Percentiles rank a stretch among this genome's conserved stretches.
These are phyloP conservation scores for Chimonanthus praecox DNA, from an alignment of 164 flowering plant genomes.

Conservation along the genomic window DNA sequence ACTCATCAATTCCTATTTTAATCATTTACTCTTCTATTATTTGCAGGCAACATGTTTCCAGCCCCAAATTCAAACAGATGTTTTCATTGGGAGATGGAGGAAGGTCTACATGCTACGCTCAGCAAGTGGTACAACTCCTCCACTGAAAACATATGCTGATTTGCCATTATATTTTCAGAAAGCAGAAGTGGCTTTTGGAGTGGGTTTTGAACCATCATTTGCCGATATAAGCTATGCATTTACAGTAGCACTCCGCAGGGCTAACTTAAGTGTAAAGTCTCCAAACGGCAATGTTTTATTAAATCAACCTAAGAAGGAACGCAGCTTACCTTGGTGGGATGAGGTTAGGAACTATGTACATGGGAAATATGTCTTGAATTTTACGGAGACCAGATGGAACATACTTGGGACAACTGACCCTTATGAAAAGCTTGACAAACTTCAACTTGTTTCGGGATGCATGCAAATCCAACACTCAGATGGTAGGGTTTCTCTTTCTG, in stretches of 20 bases:
- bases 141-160: constrained; percentile 79
- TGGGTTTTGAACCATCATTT: constrained; percentile 89
- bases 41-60: constrained; percentile 93
- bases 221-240: constrained; percentile 96
- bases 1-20: background rate
- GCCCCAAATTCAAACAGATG: constrained; percentile 86
- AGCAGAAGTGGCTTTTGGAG: constrained; percentile 80
- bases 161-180: constrained; percentile 75
- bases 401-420: constrained; percentile 90
- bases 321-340: constrained; percentile 99
- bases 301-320: constrained; percentile 72
- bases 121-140: constrained; percentile 95
- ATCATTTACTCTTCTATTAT: constrained; percentile 9
- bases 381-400: constrained; percentile 59
- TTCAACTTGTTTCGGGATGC: constrained; percentile 53
- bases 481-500: constrained; percentile 67
- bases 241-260: constrained; percentile 96
- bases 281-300: constrained; percentile 11
- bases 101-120: constrained; percentile 88
- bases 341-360: constrained; percentile 88
- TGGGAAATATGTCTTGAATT: constrained; percentile 57
- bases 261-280: constrained; percentile 64
- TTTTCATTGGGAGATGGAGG: constrained; percentile 91
- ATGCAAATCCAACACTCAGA: constrained; percentile 90
- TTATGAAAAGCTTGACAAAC: constrained; percentile 82